Conservation (phyloP, 192 early-diverging fungal genomes). For the Radiomyces spectabilis region DNA sequence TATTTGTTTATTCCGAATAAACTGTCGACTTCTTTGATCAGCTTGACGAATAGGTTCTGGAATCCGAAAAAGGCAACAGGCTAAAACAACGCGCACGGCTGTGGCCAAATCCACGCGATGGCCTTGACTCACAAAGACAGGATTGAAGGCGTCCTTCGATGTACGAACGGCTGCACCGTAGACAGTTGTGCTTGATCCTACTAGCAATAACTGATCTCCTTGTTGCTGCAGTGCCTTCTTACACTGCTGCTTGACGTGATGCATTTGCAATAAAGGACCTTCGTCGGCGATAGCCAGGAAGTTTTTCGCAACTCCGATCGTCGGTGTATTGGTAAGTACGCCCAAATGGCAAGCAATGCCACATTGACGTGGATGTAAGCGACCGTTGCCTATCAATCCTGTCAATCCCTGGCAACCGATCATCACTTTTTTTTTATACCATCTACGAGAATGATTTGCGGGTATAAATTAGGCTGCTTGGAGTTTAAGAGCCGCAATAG, state of each 20-base stretch:
- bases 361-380: conserved; percentile 79
- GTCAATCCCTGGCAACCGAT: neutral
- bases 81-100: conserved; percentile 58
- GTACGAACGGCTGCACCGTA: conserved; percentile 48
- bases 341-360: conserved; percentile 85
- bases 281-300: conserved; percentile 65
- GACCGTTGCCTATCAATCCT: conserved; percentile 58
- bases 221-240: conserved; percentile 22
- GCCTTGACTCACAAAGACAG: conserved; percentile 83
- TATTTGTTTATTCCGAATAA: no score
- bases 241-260: conserved; percentile 42
- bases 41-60: conserved; percentile 90
- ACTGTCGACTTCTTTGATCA: conserved; percentile 57
- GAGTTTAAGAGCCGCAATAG: conserved; percentile 49
- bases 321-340: conserved; percentile 61
- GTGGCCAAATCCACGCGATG: conserved; percentile 67
- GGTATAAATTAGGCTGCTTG: conserved; percentile 44
- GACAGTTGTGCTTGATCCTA: conserved; percentile 32
- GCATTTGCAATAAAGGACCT: conserved; percentile 42
- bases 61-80: conserved; percentile 54
- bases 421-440: neutral
- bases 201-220: conserved; percentile 35
- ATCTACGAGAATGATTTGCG: conserved; percentile 80
- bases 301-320: conserved; percentile 89
- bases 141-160: conserved; percentile 49